A percentile compares a stretch with the other conserved stretches of the same genome.
Evolutionary conservation across 164 flowering plant genomes (phyloP).

Genomic region (Litsea cubeba): DNA sequence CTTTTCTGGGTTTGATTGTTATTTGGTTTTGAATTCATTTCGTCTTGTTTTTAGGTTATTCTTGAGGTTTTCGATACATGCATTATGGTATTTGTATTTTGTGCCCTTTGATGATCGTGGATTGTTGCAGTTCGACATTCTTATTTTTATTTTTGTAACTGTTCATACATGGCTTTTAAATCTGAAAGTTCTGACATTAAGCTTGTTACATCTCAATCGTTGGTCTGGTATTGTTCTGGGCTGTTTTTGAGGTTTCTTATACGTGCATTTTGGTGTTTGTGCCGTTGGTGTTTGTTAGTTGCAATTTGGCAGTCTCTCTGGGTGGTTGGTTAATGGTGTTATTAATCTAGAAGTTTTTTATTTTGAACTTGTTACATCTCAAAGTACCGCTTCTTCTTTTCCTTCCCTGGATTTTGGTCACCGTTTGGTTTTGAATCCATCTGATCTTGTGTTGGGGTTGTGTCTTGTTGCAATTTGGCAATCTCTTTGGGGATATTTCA

Average conservation of each 20-base stretch:
- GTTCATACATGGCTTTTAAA: neutral
- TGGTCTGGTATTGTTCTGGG: too few relatives aligned
- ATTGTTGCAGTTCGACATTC: neutral
- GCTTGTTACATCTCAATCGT: too few relatives aligned
- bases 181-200: neutral
- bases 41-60: neutral
- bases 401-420: neutral
- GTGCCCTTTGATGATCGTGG: neutral
- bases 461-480: too few relatives aligned
- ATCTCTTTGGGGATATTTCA: too few relatives aligned
- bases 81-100: neutral
- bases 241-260: too few relatives aligned
- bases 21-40: neutral
- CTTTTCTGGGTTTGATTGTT: neutral
- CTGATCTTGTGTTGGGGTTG: too few relatives aligned
- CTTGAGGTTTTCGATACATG: neutral
- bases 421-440: neutral
- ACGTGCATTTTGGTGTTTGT: too few relatives aligned
- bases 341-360: too few relatives aligned
- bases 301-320: too few relatives aligned
- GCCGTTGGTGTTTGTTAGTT: too few relatives aligned
- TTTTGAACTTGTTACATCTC: conserved; percentile 1
- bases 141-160: neutral
- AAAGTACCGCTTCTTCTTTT: neutral
- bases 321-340: too few relatives aligned